Percentiles rank a stretch among this genome's conserved stretches.
Evolutionary conservation across 192 early-diverging fungal genomes (phyloP).

Genomic region (Podila verticillata): DNA sequence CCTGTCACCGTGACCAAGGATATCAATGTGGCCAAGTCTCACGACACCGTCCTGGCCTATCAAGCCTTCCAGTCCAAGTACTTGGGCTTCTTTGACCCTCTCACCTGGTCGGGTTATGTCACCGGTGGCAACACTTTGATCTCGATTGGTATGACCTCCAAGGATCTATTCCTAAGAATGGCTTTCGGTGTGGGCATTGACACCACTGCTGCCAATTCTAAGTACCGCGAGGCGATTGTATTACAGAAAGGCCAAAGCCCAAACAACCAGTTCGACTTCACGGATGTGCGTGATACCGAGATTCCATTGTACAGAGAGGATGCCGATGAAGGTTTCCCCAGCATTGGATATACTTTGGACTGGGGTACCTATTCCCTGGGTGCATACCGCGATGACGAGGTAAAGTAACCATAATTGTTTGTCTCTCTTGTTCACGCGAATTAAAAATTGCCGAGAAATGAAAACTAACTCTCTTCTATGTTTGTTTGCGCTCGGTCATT

Average conservation of each 20-base stretch:
- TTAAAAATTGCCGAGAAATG: neutral
- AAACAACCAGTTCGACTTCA: conserved; percentile 3
- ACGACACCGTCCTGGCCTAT: conserved; percentile 15
- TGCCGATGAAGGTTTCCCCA: conserved; percentile 1
- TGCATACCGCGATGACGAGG: neutral
- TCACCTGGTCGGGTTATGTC: conserved; percentile 12
- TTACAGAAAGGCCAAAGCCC: neutral
- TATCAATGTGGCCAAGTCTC: conserved; percentile 7
- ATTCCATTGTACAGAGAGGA: conserved; percentile 3
- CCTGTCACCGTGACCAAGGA: conserved; percentile 18
- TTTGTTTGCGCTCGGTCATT: neutral
- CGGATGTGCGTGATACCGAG: conserved; percentile 2
- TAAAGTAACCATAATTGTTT: neutral
- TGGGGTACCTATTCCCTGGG: conserved; percentile 6
- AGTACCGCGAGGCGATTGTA: neutral
- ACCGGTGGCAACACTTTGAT: conserved; percentile 11
- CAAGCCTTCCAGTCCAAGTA: conserved; percentile 13
- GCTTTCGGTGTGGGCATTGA: conserved; percentile 6
- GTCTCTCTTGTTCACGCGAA: neutral
- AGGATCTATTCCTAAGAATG: neutral
- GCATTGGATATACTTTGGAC: conserved; percentile 11
- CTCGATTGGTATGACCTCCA: conserved; percentile 6
- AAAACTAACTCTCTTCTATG: too few species aligned
- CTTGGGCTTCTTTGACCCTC: neutral
- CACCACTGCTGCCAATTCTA: neutral